These are phyloP conservation scores for Malassezia japonica DNA, from an alignment of 1,284 basidiomycete species.

Conservation along the genomic window DNA sequence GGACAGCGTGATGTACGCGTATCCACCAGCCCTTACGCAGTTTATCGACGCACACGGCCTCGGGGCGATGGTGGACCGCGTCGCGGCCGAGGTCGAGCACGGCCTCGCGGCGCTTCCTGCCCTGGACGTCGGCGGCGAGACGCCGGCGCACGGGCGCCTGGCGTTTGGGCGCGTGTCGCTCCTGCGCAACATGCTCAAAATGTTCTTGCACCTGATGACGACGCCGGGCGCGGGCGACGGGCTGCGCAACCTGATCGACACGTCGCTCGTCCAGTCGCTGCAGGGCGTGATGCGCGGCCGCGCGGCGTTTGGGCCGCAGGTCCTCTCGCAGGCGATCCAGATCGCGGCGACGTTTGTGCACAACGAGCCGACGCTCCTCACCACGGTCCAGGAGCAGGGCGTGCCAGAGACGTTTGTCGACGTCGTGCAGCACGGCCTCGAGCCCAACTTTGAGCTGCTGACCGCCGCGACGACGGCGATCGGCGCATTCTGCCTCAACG, in stretches of 20 bases:
- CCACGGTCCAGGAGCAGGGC: constrained; percentile 81
- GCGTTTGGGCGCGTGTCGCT: constrained; percentile 50
- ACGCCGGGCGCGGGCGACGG: constrained; percentile 81
- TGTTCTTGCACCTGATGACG: constrained; percentile 91
- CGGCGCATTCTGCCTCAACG: constrained; percentile 89
- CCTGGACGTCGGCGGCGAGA: constrained; percentile 41
- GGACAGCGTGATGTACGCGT: constrained; percentile 83
- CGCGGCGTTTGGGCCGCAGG: constrained; percentile 71
- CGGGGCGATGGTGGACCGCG: constrained; percentile 67
- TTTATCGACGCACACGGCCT: constrained; percentile 80
- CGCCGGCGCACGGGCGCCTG: constrained; percentile 23
- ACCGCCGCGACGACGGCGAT: constrained; percentile 90
- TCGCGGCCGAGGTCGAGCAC: constrained; percentile 26
- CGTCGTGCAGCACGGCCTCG: constrained; percentile 71
- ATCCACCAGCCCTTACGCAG: constrained; percentile 73
- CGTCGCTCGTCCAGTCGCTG: constrained; percentile 71
- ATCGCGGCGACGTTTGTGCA: constrained; percentile 97
- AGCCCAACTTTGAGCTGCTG: constrained; percentile 62
- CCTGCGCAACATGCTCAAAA: constrained; percentile 82
- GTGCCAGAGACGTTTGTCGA: constrained; percentile 82
- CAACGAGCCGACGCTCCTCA: constrained; percentile 91
- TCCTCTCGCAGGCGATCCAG: constrained; percentile 72
- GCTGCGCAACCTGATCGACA: constrained; percentile 85
- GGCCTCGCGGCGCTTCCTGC: constrained; percentile 21
- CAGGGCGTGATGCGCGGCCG: constrained; percentile 79